phyloP scores from a whole-genome alignment of 352 stramenopile genomes.

The Pythium phragmitis region DNA sequence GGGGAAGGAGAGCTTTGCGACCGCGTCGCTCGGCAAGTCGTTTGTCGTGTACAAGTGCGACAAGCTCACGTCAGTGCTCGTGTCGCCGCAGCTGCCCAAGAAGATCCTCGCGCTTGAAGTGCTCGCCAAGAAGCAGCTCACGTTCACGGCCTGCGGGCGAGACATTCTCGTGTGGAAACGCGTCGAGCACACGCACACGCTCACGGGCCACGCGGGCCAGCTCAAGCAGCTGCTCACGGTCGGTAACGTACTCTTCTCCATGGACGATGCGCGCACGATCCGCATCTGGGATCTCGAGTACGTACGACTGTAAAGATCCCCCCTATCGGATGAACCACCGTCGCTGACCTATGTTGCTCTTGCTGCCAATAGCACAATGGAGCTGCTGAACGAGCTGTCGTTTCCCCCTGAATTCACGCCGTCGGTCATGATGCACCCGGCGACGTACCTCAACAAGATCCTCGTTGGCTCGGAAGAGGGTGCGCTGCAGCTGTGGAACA shows the following conservation, averaged over 20 bases:
- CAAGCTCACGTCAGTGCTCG: constrained; percentile 83
- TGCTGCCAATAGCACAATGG: constrained; percentile 39
- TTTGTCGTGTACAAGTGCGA: constrained; percentile 92
- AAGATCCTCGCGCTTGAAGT: constrained; percentile 70
- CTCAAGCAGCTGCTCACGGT: constrained; percentile 67
- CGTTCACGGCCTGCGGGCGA: constrained; percentile 70
- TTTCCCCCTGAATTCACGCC: constrained; percentile 66
- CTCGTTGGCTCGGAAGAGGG: constrained; percentile 86
- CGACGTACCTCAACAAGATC: constrained; percentile 95
- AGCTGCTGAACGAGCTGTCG: constrained; percentile 49
- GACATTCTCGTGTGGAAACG: constrained; percentile 77
- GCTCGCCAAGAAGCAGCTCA: constrained; percentile 67
- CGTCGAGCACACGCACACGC: constrained; percentile 49
- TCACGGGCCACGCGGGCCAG: constrained; percentile 53
- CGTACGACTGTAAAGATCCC: constrained; percentile 11
- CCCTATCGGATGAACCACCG: neutral
- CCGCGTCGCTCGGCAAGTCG: constrained; percentile 83
- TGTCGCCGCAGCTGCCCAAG: constrained; percentile 79
- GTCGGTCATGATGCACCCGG: constrained; percentile 84
- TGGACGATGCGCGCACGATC: constrained; percentile 55
- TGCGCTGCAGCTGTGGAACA: constrained; percentile 88
- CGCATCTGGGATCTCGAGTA: constrained; percentile 65
- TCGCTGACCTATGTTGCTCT: constrained; percentile 16
- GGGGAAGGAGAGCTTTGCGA: constrained; percentile 88
- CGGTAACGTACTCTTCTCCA: constrained; percentile 67